phyloP scores from a whole-genome alignment of 2,329 filamentous ascomycete genomes.

The Phoma herbarum region DNA sequence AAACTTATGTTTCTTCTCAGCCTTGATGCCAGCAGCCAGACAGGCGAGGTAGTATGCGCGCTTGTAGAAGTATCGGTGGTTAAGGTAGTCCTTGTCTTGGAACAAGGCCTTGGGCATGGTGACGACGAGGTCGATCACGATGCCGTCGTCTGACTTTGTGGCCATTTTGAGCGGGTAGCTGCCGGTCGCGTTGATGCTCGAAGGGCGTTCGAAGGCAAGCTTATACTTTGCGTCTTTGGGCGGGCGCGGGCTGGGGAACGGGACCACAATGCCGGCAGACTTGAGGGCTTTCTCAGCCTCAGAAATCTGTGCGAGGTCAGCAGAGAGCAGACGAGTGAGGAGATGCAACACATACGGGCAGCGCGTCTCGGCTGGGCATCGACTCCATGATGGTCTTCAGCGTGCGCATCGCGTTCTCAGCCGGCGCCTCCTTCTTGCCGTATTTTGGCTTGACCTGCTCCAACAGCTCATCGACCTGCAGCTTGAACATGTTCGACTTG shows the following conservation, averaged over 20 bases:
- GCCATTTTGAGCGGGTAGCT: slow-evolving; percentile 84
- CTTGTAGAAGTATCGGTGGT: slow-evolving; percentile 94
- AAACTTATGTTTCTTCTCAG: slow-evolving; percentile 63
- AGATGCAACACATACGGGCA: slow-evolving; percentile 49
- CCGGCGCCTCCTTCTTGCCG: slow-evolving; percentile 62
- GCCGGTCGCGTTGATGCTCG: slow-evolving; percentile 84
- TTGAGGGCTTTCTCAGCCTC: slow-evolving; percentile 75
- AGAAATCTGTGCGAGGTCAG: slow-evolving; percentile 62
- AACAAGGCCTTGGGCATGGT: slow-evolving; percentile 83
- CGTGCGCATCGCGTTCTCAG: slow-evolving; percentile 61
- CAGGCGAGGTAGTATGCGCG: slow-evolving; percentile 90
- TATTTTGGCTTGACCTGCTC: slow-evolving; percentile 66
- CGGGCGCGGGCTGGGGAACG: slow-evolving; percentile 84
- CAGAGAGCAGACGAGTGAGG: not conserved
- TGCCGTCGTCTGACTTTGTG: slow-evolving; percentile 66
- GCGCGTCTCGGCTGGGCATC: slow-evolving; percentile 60
- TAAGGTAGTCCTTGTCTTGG: slow-evolving; percentile 93
- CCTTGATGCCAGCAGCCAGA: slow-evolving; percentile 74
- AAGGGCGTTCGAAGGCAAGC: slow-evolving; percentile 77
- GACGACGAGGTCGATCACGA: slow-evolving; percentile 82
- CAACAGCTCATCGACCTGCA: slow-evolving; percentile 72
- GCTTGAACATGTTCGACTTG: slow-evolving; percentile 72
- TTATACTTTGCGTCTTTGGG: slow-evolving; percentile 81
- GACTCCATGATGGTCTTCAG: slow-evolving; percentile 66
- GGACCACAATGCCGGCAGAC: slow-evolving; percentile 73